Evolutionary conservation across 768 basidiomycete genomes (phyloP).

Genomic region (Boletus patriciae): DNA sequence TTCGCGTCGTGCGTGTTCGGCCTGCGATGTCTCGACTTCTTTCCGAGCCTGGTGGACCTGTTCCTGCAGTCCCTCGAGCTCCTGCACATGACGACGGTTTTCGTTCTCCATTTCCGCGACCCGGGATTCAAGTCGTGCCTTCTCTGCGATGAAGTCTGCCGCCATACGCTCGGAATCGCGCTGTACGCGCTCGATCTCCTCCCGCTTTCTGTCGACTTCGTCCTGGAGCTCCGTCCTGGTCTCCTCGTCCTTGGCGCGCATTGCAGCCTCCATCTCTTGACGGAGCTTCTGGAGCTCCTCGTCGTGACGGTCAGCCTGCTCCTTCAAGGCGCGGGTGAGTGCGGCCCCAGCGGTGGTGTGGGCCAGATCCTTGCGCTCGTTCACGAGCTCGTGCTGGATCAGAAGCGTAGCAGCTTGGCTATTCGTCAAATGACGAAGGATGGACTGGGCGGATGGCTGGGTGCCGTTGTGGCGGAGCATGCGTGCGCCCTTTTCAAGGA

Average conservation of each 20-base stretch:
- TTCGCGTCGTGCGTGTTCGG: constrained; percentile 29
- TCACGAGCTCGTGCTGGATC: constrained; percentile 58
- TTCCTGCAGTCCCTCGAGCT: constrained; percentile 29
- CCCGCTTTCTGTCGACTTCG: constrained; percentile 43
- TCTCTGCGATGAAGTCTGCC: constrained; percentile 40
- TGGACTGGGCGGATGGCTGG: constrained; percentile 39
- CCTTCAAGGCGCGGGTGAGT: constrained; percentile 48
- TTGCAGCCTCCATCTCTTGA: constrained; percentile 47
- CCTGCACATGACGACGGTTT: constrained; percentile 13
- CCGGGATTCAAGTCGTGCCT: constrained; percentile 31
- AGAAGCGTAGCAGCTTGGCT: constrained; percentile 44
- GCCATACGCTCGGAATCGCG: constrained; percentile 42
- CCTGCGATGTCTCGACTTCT: constrained; percentile 30
- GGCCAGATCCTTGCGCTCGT: constrained; percentile 45
- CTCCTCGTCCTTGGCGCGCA: constrained; percentile 47
- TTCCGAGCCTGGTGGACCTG: constrained; percentile 29
- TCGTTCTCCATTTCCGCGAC: constrained; percentile 31
- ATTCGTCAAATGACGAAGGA: constrained; percentile 44
- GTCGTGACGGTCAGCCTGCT: constrained; percentile 46
- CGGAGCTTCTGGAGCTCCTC: constrained; percentile 49
- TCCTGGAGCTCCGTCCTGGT: constrained; percentile 44
- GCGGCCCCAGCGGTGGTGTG: constrained; percentile 56
- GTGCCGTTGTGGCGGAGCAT: constrained; percentile 45
- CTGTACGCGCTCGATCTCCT: constrained; percentile 45
- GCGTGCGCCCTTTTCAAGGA: constrained; percentile 48